phyloP scores from a whole-genome alignment of 306 rosid genomes.

The Cicer chorassanicum region DNA sequence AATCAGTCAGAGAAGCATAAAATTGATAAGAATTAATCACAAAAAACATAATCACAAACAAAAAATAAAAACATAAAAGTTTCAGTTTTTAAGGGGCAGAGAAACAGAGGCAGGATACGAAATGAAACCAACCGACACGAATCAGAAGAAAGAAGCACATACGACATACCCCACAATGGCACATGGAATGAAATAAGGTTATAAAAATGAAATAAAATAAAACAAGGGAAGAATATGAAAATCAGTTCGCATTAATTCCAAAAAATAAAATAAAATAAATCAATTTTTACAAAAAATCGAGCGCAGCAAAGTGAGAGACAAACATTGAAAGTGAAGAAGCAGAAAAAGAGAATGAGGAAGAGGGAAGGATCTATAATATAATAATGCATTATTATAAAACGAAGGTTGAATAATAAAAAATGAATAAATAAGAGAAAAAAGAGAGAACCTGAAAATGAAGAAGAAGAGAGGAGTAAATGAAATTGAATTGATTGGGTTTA shows the following conservation, averaged over 20 bases:
- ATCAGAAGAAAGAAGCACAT: slow-evolving; percentile 27
- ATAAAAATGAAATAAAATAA: slow-evolving; percentile 17
- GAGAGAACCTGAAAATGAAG: background rate
- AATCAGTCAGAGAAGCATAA: slow-evolving; percentile 22
- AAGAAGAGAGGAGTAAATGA: background rate
- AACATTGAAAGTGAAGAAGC: background rate
- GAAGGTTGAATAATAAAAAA: background rate
- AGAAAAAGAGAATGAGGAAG: no score
- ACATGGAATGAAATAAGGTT: slow-evolving; percentile 36
- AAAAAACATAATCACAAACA: background rate
- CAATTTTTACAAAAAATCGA: background rate
- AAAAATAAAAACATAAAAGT: slow-evolving; percentile 20
- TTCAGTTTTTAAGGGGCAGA: slow-evolving; percentile 21
- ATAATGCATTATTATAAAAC: no score
- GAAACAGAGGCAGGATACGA: background rate
- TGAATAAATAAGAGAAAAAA: background rate
- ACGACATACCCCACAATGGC: background rate
- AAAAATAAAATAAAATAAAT: background rate
- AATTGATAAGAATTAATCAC: slow-evolving; percentile 8
- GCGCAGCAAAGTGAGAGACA: background rate
- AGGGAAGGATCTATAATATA: no score
- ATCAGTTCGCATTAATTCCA: background rate
- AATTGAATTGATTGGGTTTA: background rate
- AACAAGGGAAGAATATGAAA: slow-evolving; percentile 2
- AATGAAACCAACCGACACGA: slow-evolving; percentile 24